phyloP scores from a whole-genome alignment of 805 yeast genomes.

The Yarrowia sp. region DNA sequence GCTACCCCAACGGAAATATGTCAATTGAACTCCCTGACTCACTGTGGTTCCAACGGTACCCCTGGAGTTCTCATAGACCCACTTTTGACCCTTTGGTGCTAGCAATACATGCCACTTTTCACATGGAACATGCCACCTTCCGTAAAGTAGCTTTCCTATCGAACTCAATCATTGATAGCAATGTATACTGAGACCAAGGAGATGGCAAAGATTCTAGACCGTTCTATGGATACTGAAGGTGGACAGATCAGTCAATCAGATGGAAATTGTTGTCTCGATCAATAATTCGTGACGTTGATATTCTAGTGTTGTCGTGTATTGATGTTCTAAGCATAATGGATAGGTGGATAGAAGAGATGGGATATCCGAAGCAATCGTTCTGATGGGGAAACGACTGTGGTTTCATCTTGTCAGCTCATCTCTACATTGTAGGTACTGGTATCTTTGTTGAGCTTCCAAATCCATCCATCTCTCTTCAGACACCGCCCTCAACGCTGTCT shows the following conservation, averaged over 20 bases:
- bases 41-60: background rate
- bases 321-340: too few relatives aligned
- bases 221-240: background rate
- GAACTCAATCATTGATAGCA: conserved; percentile 25
- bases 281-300: too few relatives aligned
- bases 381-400: too few relatives aligned
- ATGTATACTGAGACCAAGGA: background rate
- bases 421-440: too few relatives aligned
- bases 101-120: conserved; percentile 10
- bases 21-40: conserved; percentile 1
- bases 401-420: too few relatives aligned
- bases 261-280: too few relatives aligned
- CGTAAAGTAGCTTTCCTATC: conserved; percentile 19
- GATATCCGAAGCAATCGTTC: too few relatives aligned
- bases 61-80: background rate
- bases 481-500: conserved; percentile 15
- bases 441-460: too few relatives aligned
- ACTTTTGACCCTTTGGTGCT: background rate
- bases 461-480: too few relatives aligned
- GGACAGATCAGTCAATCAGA: too few relatives aligned
- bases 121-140: conserved; percentile 30
- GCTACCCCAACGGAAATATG: background rate
- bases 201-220: background rate
- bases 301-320: too few relatives aligned
- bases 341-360: too few relatives aligned